Evolutionary conservation across 345 rosid species (phyloP).

Genomic region (Rhodamnia argentea): DNA sequence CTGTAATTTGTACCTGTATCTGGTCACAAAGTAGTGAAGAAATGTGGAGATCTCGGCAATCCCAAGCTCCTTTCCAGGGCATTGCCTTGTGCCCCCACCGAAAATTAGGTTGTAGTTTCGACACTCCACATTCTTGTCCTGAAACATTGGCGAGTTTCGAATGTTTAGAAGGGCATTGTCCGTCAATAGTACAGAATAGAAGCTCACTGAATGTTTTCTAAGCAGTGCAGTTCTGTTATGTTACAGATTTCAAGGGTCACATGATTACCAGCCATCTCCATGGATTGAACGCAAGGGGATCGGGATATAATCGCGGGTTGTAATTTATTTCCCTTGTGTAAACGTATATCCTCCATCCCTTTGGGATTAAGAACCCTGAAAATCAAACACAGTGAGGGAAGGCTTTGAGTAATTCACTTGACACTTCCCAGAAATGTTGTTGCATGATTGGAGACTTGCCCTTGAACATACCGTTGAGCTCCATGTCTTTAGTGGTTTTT

Average conservation of each 20-base stretch:
- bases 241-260: background rate
- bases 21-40: conserved; percentile 85
- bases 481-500: conserved; percentile 68
- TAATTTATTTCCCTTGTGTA: conserved; percentile 81
- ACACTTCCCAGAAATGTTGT: background rate
- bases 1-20: conserved; percentile 38
- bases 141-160: background rate
- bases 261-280: conserved; percentile 86
- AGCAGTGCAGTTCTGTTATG: background rate
- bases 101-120: conserved; percentile 49
- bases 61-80: conserved; percentile 95
- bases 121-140: conserved; percentile 65
- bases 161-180: background rate
- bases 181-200: too few relatives aligned
- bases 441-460: background rate
- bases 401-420: background rate
- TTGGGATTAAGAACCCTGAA: conserved; percentile 70
- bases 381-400: background rate
- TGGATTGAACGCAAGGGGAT: conserved; percentile 73
- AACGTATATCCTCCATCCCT: conserved; percentile 93
- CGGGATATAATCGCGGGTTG: conserved; percentile 51
- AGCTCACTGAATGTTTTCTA: background rate
- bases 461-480: conserved; percentile 48
- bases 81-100: conserved; percentile 85
- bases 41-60: conserved; percentile 82